Evolutionary conservation across 2,329 filamentous ascomycete species (phyloP).

Genomic region (Pezicula carpinea): DNA sequence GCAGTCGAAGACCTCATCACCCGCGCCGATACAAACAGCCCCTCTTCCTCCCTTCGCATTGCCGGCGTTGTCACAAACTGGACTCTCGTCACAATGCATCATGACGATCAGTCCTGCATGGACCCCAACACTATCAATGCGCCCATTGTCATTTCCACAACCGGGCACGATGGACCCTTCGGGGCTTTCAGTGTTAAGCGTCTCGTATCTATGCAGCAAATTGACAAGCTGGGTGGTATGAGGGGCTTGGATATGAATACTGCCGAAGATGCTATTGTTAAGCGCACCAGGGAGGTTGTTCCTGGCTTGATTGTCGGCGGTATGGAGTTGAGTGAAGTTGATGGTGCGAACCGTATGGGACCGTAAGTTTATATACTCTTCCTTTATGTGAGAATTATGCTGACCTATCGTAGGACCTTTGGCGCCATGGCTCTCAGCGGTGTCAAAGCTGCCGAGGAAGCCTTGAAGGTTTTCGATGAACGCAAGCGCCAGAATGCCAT

Average conservation of each 20-base stretch:
- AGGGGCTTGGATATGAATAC: constrained; percentile 87
- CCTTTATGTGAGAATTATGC: not conserved
- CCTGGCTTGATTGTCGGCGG: constrained; percentile 89
- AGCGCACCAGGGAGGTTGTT: constrained; percentile 81
- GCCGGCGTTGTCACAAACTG: constrained; percentile 94
- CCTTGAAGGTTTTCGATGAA: constrained; percentile 69
- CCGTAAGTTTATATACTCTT: constrained; percentile 4
- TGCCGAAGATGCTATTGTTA: constrained; percentile 91
- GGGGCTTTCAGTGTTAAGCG: constrained; percentile 90
- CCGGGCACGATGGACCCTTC: constrained; percentile 86
- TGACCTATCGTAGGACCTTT: constrained; percentile 60
- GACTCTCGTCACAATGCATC: constrained; percentile 84
- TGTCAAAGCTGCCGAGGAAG: constrained; percentile 88
- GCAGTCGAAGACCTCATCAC: constrained; percentile 91
- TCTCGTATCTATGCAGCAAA: constrained; percentile 79
- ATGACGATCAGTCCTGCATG: constrained; percentile 92
- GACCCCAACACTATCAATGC: constrained; percentile 97
- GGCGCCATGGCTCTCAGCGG: constrained; percentile 85
- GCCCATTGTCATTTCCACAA: constrained; percentile 81
- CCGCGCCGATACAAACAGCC: constrained; percentile 49
- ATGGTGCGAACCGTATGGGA: constrained; percentile 89
- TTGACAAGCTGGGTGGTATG: constrained; percentile 87
- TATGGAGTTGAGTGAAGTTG: constrained; percentile 89
- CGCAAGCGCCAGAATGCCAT: constrained; percentile 73
- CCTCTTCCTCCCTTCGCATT: constrained; percentile 52